Conservation (phyloP, 345 rosid genomes). For the Hibiscus syriacus region DNA sequence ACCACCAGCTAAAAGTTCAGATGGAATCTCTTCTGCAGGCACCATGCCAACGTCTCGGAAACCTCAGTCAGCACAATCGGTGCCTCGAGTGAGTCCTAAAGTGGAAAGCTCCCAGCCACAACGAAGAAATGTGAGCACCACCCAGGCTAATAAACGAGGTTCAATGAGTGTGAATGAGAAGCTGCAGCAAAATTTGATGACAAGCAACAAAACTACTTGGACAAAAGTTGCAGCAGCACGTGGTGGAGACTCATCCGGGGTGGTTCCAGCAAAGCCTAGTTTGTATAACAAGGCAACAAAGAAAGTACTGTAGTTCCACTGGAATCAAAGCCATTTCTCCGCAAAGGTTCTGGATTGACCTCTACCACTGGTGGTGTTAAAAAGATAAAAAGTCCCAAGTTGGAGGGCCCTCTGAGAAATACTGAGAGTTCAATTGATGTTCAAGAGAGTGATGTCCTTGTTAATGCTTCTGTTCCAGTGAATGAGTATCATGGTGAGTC, state of each 20-base stretch:
- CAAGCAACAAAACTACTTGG: conserved; percentile 30
- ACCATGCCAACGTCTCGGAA: conserved; percentile 31
- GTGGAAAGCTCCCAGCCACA: conserved; percentile 29
- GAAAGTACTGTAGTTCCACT: conserved; percentile 54
- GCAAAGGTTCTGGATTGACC: conserved; percentile 36
- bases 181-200: conserved; percentile 23
- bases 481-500: conserved; percentile 21
- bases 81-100: conserved; percentile 34
- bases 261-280: conserved; percentile 35
- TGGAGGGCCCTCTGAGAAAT: conserved; percentile 24
- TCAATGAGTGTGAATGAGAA: conserved; percentile 27
- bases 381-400: conserved; percentile 8
- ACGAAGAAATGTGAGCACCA: conserved; percentile 23
- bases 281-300: conserved; percentile 42
- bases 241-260: conserved; percentile 24
- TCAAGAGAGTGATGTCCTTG: conserved; percentile 24
- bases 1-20: conserved; percentile 34
- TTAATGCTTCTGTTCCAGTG: conserved; percentile 18
- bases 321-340: conserved; percentile 45
- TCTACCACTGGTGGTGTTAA: neutral
- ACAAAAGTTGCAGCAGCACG: conserved; percentile 25
- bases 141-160: conserved; percentile 17
- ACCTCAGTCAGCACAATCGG: conserved; percentile 30
- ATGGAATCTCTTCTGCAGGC: conserved; percentile 31
- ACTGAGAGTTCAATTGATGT: conserved; percentile 18